Conservation (phyloP, 306 rosid genomes). For the Gastrolobium villosum region DNA sequence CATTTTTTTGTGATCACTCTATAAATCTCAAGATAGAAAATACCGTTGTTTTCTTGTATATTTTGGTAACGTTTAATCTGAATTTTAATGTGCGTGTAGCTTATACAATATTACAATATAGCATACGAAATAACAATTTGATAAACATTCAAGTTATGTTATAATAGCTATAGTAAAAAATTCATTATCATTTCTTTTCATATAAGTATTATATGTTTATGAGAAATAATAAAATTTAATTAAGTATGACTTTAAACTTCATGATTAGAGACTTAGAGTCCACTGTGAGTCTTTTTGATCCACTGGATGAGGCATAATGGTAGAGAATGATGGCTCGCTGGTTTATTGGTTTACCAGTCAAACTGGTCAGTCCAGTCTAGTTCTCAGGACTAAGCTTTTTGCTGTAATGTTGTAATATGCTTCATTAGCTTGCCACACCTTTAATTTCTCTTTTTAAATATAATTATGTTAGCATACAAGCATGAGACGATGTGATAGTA, state of each 20-base stretch:
- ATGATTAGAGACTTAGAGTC: not conserved
- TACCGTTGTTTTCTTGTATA: not conserved
- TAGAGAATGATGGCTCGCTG: constrained; percentile 16
- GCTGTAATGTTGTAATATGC: constrained; percentile 4
- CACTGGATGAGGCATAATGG: constrained; percentile 21
- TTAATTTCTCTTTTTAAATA: constrained; percentile 41
- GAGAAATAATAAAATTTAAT: not conserved
- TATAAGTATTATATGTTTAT: not conserved
- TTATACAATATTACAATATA: constrained; percentile 5
- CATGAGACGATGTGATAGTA: constrained; percentile 30
- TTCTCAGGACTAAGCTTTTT: constrained; percentile 5
- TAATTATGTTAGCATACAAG: constrained; percentile 1
- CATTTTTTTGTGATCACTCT: constrained; percentile 14
- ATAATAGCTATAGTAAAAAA: not conserved
- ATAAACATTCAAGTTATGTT: not conserved
- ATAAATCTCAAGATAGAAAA: constrained; percentile 21
- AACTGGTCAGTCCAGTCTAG: constrained; percentile 13
- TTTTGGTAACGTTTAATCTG: constrained; percentile 1
- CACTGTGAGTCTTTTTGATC: constrained; percentile 21
- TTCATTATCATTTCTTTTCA: constrained; percentile 2
- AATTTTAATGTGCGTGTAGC: constrained; percentile 23
- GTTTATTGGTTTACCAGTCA: not conserved
- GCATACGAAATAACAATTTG: not conserved
- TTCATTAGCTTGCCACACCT: constrained; percentile 15
- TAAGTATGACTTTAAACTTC: not conserved